Evolutionary conservation across 768 basidiomycete species (phyloP).

Genomic region (Termitomyces sp.): DNA sequence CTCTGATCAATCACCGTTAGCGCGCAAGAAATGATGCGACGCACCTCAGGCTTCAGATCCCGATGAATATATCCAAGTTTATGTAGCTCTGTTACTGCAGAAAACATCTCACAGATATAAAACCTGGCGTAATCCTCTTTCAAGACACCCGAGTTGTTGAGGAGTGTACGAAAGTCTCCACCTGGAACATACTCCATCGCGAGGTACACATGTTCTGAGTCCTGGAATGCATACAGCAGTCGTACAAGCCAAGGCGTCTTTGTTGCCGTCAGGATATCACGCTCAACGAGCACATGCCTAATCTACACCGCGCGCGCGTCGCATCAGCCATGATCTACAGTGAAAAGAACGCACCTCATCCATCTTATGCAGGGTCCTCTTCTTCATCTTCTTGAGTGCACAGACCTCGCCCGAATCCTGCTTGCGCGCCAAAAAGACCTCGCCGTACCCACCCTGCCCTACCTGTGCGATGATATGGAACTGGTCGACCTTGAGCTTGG

Average conservation of each 20-base stretch:
- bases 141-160: slow-evolving; percentile 96
- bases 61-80: slow-evolving; percentile 98
- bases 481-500: slow-evolving; percentile 89
- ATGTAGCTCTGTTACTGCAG: slow-evolving; percentile 88
- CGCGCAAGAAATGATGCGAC: slow-evolving; percentile 8
- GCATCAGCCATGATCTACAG: neutral
- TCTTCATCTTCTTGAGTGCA: slow-evolving; percentile 96
- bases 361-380: slow-evolving; percentile 94
- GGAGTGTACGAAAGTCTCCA: slow-evolving; percentile 94
- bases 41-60: slow-evolving; percentile 94
- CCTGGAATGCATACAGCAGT: slow-evolving; percentile 96
- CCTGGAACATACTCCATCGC: slow-evolving; percentile 99
- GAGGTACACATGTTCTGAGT: slow-evolving; percentile 83
- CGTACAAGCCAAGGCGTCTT: slow-evolving; percentile 97
- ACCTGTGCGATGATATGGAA: slow-evolving; percentile 99
- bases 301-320: slow-evolving; percentile 43
- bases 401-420: slow-evolving; percentile 95
- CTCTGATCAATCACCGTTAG: neutral
- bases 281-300: slow-evolving; percentile 95
- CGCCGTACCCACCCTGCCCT: slow-evolving; percentile 98
- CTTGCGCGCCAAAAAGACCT: slow-evolving; percentile 93
- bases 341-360: slow-evolving; percentile 65
- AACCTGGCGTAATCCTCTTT: slow-evolving; percentile 97
- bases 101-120: slow-evolving; percentile 98
- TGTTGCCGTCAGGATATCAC: slow-evolving; percentile 95